Evolutionary conservation across 2,329 filamentous ascomycete species (phyloP), one percentile per base, ranked within the genome.

Genomic region (Orbilia javanica): DNA sequence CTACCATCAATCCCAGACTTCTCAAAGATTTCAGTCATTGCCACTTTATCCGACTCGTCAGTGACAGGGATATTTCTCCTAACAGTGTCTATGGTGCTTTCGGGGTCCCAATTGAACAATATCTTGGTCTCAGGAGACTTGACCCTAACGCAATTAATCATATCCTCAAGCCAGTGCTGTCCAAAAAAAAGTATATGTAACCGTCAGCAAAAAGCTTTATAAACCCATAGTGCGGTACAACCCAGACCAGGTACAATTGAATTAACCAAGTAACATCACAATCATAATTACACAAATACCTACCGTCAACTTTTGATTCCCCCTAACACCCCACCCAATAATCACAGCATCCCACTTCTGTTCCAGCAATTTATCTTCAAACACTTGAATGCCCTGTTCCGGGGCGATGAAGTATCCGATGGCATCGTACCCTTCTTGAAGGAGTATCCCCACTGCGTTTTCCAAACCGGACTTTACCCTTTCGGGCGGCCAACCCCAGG

Each of bases 331-430:
- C 74, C 74, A 78, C 15, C 74, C 74, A 13, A 78, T 78, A 46
- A 78, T 78, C 52, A 78, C 74, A n/a, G 74, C 67, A 20, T 78
- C 74, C 74, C 74, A 78, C 29, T 78, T 72, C 36, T 62, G 8
- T 15, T 78, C 74, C 42, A 72, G 36, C 44, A 78, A 22, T 46
- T 78, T 78, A 29, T 78, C 74, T 50, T 78, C 67, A 57, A 78
- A 78, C 8, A 72, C 67, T 50, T 68, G 13, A 25, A 78, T 42
- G 4, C 67, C 67, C 25, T 78, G 67, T 31, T 78, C 74, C 10
- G 74, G 74, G 2, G 74, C 74, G 67, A 78, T 57, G 29, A 78
- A 78, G 52, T 78, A 78, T 44, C 74, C 74, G 42, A 78, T 72
- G 5, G 67, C 74, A 39, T 78, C 74, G 36, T 78, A 78, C 1